Conservation (phyloP, 495 filamentous ascomycete genomes). For the Niebla homalea region DNA sequence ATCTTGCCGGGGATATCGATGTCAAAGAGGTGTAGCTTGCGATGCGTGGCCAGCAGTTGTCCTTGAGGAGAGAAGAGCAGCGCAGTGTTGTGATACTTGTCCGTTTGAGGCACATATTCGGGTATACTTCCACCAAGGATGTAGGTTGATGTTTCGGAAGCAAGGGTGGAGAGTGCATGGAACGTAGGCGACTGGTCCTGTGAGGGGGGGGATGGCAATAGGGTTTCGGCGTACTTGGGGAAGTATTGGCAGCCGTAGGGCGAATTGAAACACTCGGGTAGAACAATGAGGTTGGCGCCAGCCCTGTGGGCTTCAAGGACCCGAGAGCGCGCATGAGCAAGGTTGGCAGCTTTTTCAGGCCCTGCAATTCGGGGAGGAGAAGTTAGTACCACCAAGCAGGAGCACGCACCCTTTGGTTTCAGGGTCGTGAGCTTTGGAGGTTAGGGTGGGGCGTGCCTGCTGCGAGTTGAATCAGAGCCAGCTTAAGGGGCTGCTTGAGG, state of each 20-base stretch:
- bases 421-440: neutral
- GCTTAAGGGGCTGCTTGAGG: slow-evolving; percentile 61
- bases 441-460: slow-evolving; percentile 32
- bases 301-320: slow-evolving; percentile 66
- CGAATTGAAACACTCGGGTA: slow-evolving; percentile 90
- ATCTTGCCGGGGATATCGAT: slow-evolving; percentile 96
- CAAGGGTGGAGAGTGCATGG: slow-evolving; percentile 70
- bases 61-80: slow-evolving; percentile 71
- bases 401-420: neutral
- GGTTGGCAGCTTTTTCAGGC: slow-evolving; percentile 73
- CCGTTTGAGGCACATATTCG: slow-evolving; percentile 47
- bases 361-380: slow-evolving; percentile 30
- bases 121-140: slow-evolving; percentile 89
- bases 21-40: slow-evolving; percentile 97
- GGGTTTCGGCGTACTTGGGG: slow-evolving; percentile 77
- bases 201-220: slow-evolving; percentile 66
- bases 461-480: slow-evolving; percentile 72
- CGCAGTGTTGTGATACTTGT: slow-evolving; percentile 84
- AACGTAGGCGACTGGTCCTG: slow-evolving; percentile 60
- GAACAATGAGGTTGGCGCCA: slow-evolving; percentile 52
- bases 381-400: too few species aligned
- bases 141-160: slow-evolving; percentile 60
- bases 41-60: slow-evolving; percentile 66
- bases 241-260: slow-evolving; percentile 91
- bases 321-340: slow-evolving; percentile 62